phyloP scores from a whole-genome alignment of 176 grass and related monocot genomes.

The Tillandsia leiboldiana region DNA sequence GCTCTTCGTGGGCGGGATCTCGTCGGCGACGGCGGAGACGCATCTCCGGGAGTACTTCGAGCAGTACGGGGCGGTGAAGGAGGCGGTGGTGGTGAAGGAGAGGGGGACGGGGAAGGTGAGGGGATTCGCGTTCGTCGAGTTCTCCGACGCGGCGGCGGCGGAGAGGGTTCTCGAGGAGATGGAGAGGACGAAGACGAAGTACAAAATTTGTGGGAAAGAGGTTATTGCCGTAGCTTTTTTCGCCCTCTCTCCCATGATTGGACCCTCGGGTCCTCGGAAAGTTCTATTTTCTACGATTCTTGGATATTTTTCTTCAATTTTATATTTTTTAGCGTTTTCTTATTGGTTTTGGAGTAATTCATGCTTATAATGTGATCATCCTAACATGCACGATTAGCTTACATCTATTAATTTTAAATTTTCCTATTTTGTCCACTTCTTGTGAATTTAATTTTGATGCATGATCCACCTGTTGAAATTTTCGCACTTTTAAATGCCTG shows the following conservation, averaged over 20 bases:
- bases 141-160: not conserved
- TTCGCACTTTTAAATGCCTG: no score
- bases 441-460: no score
- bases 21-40: not conserved
- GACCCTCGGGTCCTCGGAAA: not conserved
- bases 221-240: not conserved
- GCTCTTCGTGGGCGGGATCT: conserved; percentile 31
- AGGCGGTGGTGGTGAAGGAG: conserved; percentile 9
- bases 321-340: no score
- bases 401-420: no score
- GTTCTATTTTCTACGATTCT: not conserved
- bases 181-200: not conserved
- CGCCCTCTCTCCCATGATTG: not conserved
- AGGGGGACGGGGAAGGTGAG: conserved; percentile 3
- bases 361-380: no score
- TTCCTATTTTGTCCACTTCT: no score
- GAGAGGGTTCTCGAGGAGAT: conserved; percentile 5
- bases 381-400: no score
- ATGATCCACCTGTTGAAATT: no score
- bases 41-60: conserved; percentile 16
- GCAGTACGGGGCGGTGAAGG: conserved; percentile 7
- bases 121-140: conserved; percentile 27
- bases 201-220: conserved; percentile 4
- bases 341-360: no score
- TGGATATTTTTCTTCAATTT: not conserved